Conservation (phyloP, 108 stramenopile genomes). For the Cylindrotheca fusiformis region DNA sequence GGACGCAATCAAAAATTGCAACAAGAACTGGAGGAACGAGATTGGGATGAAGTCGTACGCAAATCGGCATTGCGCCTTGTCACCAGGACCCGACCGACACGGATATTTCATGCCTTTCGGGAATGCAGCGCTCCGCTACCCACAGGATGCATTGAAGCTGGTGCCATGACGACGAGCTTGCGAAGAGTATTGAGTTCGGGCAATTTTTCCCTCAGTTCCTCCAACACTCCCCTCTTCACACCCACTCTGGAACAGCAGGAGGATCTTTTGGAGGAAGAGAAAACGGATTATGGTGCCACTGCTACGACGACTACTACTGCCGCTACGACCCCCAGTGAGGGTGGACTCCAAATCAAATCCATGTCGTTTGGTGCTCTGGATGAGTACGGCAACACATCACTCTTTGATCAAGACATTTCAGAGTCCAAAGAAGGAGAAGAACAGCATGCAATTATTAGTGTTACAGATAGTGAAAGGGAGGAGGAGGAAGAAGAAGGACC, state of each 20-base stretch:
- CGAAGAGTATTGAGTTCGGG: slow-evolving; percentile 46
- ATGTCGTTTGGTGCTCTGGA: neutral
- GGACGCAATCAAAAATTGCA: slow-evolving; percentile 79
- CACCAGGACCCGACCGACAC: slow-evolving; percentile 2
- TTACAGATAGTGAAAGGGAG: slow-evolving; percentile 13
- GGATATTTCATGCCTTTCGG: slow-evolving; percentile 8
- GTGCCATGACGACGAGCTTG: slow-evolving; percentile 28
- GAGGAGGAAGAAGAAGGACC: slow-evolving; percentile 26
- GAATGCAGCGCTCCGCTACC: slow-evolving; percentile 3
- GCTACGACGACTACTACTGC: neutral
- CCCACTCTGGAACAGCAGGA: slow-evolving; percentile 16
- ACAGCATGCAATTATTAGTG: neutral
- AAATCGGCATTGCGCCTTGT: slow-evolving; percentile 1
- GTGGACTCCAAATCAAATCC: neutral
- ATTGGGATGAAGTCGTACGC: slow-evolving; percentile 57
- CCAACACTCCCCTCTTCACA: slow-evolving; percentile 25
- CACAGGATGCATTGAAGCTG: slow-evolving; percentile 51
- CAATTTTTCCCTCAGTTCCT: slow-evolving; percentile 17
- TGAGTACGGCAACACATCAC: neutral
- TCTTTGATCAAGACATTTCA: neutral
- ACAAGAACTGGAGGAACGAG: slow-evolving; percentile 52
- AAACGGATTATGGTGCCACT: neutral
- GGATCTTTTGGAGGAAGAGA: slow-evolving; percentile 4
- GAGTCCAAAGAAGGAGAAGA: neutral
- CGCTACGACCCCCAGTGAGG: neutral